Conservation (phyloP, 2,329 filamentous ascomycete species). For the Neocatenulostroma microsporum region DNA sequence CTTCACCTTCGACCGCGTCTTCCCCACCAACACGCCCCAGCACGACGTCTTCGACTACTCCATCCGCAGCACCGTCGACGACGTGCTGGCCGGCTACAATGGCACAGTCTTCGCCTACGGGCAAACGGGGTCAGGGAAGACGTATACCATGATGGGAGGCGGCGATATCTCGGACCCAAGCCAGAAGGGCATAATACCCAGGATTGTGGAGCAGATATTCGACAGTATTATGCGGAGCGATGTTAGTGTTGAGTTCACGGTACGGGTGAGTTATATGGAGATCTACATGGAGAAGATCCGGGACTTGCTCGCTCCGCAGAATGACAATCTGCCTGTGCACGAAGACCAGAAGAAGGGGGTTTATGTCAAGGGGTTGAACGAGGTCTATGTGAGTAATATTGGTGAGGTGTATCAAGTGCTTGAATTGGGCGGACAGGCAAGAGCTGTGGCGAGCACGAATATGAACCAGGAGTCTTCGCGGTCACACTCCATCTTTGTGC, state of each 20-base stretch:
- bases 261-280: slow-evolving; percentile 96
- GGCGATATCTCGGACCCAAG: slow-evolving; percentile 87
- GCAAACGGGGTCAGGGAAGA: slow-evolving; percentile 96
- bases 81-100: slow-evolving; percentile 98
- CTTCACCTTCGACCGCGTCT: slow-evolving; percentile 97
- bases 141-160: slow-evolving; percentile 99
- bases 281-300: slow-evolving; percentile 98
- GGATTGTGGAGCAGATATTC: slow-evolving; percentile 98
- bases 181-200: slow-evolving; percentile 90
- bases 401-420: slow-evolving; percentile 94
- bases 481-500: slow-evolving; percentile 95
- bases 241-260: slow-evolving; percentile 92
- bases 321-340: slow-evolving; percentile 92
- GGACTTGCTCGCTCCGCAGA: slow-evolving; percentile 92
- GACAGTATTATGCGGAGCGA: slow-evolving; percentile 76
- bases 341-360: slow-evolving; percentile 96
- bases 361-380: slow-evolving; percentile 95
- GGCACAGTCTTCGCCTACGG: slow-evolving; percentile 99
- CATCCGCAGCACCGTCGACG: slow-evolving; percentile 89
- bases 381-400: slow-evolving; percentile 87
- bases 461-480: slow-evolving; percentile 99
- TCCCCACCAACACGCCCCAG: slow-evolving; percentile 87
- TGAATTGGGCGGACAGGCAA: slow-evolving; percentile 98
- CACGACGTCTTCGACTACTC: slow-evolving; percentile 97
- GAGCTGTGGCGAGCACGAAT: slow-evolving; percentile 96